Evolutionary conservation across 2,329 filamentous ascomycete species (phyloP).

Genomic region (Pseudocercospora ulei): DNA sequence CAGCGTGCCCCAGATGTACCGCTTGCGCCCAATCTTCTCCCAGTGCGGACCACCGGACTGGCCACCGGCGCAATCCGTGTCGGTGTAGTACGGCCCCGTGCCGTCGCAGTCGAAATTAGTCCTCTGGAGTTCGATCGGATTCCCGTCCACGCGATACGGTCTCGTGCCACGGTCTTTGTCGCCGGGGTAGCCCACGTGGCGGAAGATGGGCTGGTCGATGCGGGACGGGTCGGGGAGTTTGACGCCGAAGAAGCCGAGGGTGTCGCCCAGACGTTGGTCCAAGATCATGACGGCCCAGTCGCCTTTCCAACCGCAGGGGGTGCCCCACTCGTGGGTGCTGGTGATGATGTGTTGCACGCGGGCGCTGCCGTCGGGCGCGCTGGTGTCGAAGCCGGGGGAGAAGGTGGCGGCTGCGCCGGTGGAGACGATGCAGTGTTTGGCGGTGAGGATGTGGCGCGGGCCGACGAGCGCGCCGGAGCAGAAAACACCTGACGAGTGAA

Average conservation of each 20-base stretch:
- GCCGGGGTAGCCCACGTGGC: constrained; percentile 13
- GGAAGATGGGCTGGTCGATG: constrained; percentile 4
- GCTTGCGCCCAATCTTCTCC: constrained; percentile 3
- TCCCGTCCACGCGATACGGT: constrained; percentile 14
- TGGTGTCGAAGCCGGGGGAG: constrained; percentile 14
- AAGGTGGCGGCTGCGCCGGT: constrained; percentile 9
- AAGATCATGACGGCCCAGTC: constrained; percentile 16
- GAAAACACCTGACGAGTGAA: constrained; percentile 7
- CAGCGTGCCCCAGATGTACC: constrained; percentile 15
- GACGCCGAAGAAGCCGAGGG: constrained; percentile 14
- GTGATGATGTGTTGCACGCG: constrained; percentile 4
- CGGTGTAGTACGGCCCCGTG: constrained; percentile 12
- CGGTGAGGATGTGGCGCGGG: constrained; percentile 12
- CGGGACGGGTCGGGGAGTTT: constrained; percentile 6
- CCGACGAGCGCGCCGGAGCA: constrained; percentile 13
- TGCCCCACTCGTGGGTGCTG: constrained; percentile 7
- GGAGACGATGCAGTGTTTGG: constrained; percentile 12
- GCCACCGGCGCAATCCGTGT: constrained; percentile 15
- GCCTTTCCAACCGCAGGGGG: constrained; percentile 13
- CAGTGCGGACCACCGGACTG: constrained; percentile 16
- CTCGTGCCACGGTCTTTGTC: constrained; percentile 11
- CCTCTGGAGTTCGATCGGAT: constrained; percentile 8
- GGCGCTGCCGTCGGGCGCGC: constrained; percentile 8
- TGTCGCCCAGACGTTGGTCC: constrained; percentile 9
- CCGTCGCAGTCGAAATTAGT: constrained; percentile 12